phyloP scores from a whole-genome alignment of 805 yeast genomes.

The Wilhelminamyces savonicus region DNA sequence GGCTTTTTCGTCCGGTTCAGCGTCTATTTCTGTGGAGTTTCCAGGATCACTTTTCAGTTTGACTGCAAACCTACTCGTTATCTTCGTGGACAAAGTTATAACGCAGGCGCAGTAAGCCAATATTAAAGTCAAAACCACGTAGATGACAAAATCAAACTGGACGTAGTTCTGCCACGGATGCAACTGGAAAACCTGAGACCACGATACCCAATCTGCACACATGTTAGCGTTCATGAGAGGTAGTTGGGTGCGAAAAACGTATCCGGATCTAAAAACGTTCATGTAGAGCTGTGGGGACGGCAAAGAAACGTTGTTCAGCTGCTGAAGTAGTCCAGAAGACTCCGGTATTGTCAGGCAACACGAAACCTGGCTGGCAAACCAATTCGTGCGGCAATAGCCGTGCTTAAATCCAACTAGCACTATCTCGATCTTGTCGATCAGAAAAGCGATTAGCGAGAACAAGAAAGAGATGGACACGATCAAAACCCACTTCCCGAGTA shows the following conservation, averaged over 20 bases:
- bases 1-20: not conserved
- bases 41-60: slow-evolving; percentile 1
- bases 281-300: slow-evolving; percentile 1
- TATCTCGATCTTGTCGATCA: slow-evolving; percentile 42
- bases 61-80: slow-evolving; percentile 19
- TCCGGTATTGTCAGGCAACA: slow-evolving; percentile 33
- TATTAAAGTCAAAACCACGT: slow-evolving; percentile 28
- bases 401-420: slow-evolving; percentile 44
- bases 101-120: slow-evolving; percentile 40
- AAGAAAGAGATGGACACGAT: slow-evolving; percentile 39
- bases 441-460: slow-evolving; percentile 45
- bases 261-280: slow-evolving; percentile 17
- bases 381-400: slow-evolving; percentile 44
- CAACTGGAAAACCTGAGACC: slow-evolving; percentile 30
- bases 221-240: slow-evolving; percentile 2
- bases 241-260: slow-evolving; percentile 7
- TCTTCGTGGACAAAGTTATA: slow-evolving; percentile 42
- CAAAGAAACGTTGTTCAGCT: no score
- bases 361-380: slow-evolving; percentile 36
- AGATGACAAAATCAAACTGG: slow-evolving; percentile 28
- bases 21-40: no score
- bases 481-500: slow-evolving; percentile 44
- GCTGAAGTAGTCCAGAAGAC: slow-evolving; percentile 3
- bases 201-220: slow-evolving; percentile 39
- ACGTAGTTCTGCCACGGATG: slow-evolving; percentile 3